Percentiles rank a stretch among this genome's conserved stretches.
Conservation (phyloP, 192 early-diverging fungal species). For the Backusella australiensis region DNA sequence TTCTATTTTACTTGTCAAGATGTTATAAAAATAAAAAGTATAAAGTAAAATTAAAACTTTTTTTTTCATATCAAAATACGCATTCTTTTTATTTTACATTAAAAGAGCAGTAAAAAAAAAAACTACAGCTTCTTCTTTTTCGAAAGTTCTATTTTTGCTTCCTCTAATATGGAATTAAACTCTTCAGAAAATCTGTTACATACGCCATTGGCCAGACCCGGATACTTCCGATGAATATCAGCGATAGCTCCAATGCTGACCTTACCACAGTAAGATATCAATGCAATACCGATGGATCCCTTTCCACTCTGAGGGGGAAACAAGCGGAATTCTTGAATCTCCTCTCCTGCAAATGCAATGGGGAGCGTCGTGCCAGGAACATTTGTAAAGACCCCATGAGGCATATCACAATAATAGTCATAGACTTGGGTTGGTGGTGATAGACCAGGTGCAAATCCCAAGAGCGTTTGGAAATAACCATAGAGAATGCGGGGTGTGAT, state of each 20-base stretch:
- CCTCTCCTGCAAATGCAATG: conserved; percentile 31
- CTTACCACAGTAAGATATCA: conserved; percentile 29
- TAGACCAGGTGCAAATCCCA: conserved; percentile 3
- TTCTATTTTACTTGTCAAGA: background rate
- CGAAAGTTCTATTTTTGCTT: conserved; percentile 14
- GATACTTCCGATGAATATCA: conserved; percentile 21
- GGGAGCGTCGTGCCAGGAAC: conserved; percentile 29
- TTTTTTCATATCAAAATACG: background rate
- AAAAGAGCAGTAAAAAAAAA: background rate
- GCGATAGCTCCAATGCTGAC: conserved; percentile 20
- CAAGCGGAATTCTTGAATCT: conserved; percentile 16
- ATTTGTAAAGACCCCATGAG: conserved; percentile 36
- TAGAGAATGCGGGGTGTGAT: conserved; percentile 17
- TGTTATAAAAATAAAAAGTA: background rate
- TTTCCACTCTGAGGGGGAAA: conserved; percentile 31
- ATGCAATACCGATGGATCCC: conserved; percentile 24
- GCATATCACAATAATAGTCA: conserved; percentile 1
- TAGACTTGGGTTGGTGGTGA: background rate
- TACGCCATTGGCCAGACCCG: background rate
- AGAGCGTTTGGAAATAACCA: background rate
- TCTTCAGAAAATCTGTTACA: conserved; percentile 14
- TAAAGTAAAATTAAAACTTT: background rate
- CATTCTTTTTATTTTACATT: background rate
- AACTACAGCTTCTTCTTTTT: conserved; percentile 1
- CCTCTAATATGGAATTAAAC: conserved; percentile 10